A percentile compares a stretch with the other conserved stretches of the same genome.
Conservation (phyloP, 805 yeast genomes). For the Candida ulmi region DNA sequence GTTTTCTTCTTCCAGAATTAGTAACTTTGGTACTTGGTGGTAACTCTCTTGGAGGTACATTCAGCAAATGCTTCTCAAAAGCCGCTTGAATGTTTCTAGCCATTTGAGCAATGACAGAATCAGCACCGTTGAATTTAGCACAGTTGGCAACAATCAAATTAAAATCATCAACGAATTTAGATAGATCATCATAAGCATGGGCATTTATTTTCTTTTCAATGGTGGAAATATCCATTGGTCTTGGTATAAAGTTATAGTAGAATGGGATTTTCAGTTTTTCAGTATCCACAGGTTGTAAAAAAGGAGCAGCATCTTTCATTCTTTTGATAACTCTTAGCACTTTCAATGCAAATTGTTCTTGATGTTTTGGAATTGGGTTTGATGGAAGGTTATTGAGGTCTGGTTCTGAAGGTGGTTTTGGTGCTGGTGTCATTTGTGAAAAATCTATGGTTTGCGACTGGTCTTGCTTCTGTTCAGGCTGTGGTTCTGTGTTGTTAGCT, state of each 20-base stretch:
- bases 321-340: conserved; percentile 83
- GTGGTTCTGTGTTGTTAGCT: background rate
- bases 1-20: conserved; percentile 16
- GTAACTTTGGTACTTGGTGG: conserved; percentile 20
- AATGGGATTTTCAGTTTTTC: conserved; percentile 85
- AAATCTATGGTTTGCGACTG: conserved; percentile 1
- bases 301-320: conserved; percentile 88
- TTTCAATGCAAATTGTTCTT: conserved; percentile 70
- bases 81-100: conserved; percentile 85
- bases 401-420: conserved; percentile 69
- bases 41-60: conserved; percentile 69
- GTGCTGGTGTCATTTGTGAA: conserved; percentile 49
- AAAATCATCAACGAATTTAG: conserved; percentile 70
- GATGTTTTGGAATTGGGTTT: conserved; percentile 75
- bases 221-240: conserved; percentile 93
- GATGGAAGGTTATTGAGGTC: conserved; percentile 64
- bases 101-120: conserved; percentile 83
- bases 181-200: conserved; percentile 68
- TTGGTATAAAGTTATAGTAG: conserved; percentile 73
- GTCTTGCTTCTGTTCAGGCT: background rate
- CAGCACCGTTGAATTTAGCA: conserved; percentile 76
- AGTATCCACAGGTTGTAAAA: conserved; percentile 83
- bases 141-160: conserved; percentile 83
- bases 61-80: conserved; percentile 87
- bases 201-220: conserved; percentile 73